These are phyloP conservation scores for Persicaria tinctoria DNA, from an alignment of 148 eudicot species.

Conservation along the genomic window DNA sequence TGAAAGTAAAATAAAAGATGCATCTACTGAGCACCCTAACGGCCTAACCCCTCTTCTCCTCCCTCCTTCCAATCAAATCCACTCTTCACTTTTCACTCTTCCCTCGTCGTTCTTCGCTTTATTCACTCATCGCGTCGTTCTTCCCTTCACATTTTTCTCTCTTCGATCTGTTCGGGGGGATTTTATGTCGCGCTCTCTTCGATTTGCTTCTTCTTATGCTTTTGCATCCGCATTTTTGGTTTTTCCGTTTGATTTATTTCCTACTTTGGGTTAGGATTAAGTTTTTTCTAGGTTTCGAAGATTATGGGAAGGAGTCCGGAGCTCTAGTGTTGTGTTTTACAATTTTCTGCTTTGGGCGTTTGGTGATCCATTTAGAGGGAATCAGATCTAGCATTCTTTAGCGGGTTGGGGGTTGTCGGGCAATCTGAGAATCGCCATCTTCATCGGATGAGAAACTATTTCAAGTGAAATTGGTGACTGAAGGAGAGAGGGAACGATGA, in stretches of 20 bases:
- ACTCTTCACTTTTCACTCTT: too few species aligned
- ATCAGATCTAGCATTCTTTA: slow-evolving; percentile 22
- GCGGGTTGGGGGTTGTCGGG: slow-evolving; percentile 19
- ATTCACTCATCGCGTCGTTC: too few species aligned
- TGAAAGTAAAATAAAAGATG: too few species aligned
- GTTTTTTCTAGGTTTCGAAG: not conserved
- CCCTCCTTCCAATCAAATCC: too few species aligned
- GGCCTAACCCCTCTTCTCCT: too few species aligned
- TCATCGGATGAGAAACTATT: slow-evolving; percentile 35
- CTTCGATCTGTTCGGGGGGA: too few species aligned
- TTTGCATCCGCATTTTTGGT: not conserved
- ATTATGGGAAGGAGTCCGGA: not conserved
- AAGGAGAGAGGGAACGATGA: slow-evolving; percentile 50
- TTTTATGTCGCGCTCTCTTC: too few species aligned
- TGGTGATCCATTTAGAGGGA: slow-evolving; percentile 8
- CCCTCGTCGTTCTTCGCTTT: too few species aligned
- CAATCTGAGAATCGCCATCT: slow-evolving; percentile 26
- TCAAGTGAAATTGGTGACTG: not conserved
- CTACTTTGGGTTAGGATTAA: not conserved
- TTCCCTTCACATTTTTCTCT: too few species aligned
- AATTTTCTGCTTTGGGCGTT: not conserved
- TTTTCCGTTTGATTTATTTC: not conserved
- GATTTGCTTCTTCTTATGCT: not conserved
- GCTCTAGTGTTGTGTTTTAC: slow-evolving; percentile 10
- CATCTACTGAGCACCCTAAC: too few species aligned